A percentile compares a stretch with the other conserved stretches of the same genome.
Conservation (phyloP, 2,329 filamentous ascomycete species). For the Trichophyton verrucosum region DNA sequence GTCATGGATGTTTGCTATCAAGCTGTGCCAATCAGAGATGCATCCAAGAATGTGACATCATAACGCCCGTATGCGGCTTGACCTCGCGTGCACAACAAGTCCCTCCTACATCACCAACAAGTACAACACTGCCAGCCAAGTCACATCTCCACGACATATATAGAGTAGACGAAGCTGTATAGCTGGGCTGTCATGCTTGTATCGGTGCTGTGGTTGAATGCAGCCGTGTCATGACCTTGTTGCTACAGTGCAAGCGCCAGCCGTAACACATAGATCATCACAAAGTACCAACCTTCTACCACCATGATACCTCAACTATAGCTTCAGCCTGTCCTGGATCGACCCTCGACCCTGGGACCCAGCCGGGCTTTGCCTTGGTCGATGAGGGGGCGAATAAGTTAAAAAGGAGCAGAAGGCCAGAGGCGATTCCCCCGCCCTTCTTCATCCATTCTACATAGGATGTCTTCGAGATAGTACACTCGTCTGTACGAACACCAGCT, state of each 20-base stretch:
- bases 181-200: background rate
- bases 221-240: no score
- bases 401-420: background rate
- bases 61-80: background rate
- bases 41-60: background rate
- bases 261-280: background rate
- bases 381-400: background rate
- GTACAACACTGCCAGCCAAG: background rate
- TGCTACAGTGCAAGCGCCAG: background rate
- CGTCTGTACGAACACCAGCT: background rate
- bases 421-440: background rate
- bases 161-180: background rate
- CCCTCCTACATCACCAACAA: background rate
- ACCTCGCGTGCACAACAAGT: background rate
- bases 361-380: background rate
- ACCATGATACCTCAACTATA: background rate
- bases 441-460: background rate
- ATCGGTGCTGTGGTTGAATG: no score
- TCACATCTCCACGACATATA: background rate
- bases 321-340: background rate
- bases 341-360: background rate
- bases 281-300: background rate
- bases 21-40: background rate
- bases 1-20: background rate
- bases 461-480: background rate